A percentile compares a stretch with the other conserved stretches of the same genome.
These are phyloP conservation scores for Diaporthe caulivora DNA, from an alignment of 2,329 filamentous ascomycete species.

Conservation along the genomic window DNA sequence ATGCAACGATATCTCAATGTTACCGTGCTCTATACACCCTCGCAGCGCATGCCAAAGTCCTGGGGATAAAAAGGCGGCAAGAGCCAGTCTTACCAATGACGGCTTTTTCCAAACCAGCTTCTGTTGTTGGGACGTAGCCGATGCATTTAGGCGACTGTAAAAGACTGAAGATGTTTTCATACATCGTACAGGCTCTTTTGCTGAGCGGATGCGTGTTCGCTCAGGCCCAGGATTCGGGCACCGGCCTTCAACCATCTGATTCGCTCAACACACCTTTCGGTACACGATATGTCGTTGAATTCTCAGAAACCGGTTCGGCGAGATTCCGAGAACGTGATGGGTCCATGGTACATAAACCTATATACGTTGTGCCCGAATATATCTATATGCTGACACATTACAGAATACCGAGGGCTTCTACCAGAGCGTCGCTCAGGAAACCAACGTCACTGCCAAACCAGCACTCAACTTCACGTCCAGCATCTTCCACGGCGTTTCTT, in stretches of 20 bases:
- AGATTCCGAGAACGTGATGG: neutral
- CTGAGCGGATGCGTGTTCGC: neutral
- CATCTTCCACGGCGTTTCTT: constrained; percentile 41
- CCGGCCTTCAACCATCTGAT: neutral
- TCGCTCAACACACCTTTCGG: neutral
- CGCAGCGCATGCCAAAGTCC: neutral
- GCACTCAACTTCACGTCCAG: constrained; percentile 35
- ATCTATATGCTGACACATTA: neutral
- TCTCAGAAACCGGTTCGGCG: constrained; percentile 5
- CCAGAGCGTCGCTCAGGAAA: constrained; percentile 3
- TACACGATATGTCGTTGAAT: constrained; percentile 10
- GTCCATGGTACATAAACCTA: neutral
- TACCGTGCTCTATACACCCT: neutral
- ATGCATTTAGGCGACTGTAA: neutral
- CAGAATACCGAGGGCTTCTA: constrained; percentile 11
- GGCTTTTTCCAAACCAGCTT: neutral
- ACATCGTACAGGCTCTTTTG: neutral
- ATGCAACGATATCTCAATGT: neutral
- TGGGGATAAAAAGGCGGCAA: neutral
- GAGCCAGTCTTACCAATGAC: neutral
- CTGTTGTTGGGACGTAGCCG: neutral
- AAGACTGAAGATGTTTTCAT: neutral
- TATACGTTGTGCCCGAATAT: neutral
- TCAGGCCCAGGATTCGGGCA: neutral
- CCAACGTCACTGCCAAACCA: constrained; percentile 6